Base-by-base conservation (phyloP, 192 early-diverging fungal species). In the Linnemannia schmuckeri region DNA sequence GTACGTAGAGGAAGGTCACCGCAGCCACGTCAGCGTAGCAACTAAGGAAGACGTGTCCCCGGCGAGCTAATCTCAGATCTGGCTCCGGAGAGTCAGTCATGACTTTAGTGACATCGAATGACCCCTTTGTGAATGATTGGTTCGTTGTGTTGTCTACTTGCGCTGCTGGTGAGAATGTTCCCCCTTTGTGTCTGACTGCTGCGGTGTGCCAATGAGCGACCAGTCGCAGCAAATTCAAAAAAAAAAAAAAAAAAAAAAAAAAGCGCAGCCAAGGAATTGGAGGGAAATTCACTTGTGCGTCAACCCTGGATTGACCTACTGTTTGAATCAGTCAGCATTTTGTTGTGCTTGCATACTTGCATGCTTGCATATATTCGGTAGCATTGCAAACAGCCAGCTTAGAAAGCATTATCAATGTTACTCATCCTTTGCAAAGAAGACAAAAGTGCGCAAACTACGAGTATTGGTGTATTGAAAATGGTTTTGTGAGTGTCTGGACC, bases 181-280 rank as follows among this genome's bases (percentile, higher is more conserved):
- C 5, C 5, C 10, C 49, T 1, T 52, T 6, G 18, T 30, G 61
- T 12, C 12, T 57, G 20, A 57, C 57, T 66, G 61, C 61, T 66
- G 61, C 61, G 61, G 61, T 66, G 61, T 52, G 49, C 7, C 9
- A 49, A 49, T 49, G 47, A 17, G 47, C 10, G 47, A 52, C 18
- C 17, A 52, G 18, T 52, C 5, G 49, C 49, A 52, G 49, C 49
- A 0, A 3, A 20, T 52, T 52, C 49, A 3, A 52, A 52, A 17
- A 20, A 33, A 57, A 63, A 63, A 63, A n/a, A n/a, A 44, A 57
- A 57, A n/a, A 61, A n/a, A n/a, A 22, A 9, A 63, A 57, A 66
- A 66, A 66, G 61, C 61, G 61, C 61, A 66, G 61, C 61, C 61
- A 66, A 66, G 61, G 33, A 66, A 66, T 13, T 66, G 61, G 61